A percentile compares a stretch with the other conserved stretches of the same genome.
These are phyloP conservation scores for Scalesia atractyloides DNA, from an alignment of 129 eudicot genomes.

Conservation along the genomic window DNA sequence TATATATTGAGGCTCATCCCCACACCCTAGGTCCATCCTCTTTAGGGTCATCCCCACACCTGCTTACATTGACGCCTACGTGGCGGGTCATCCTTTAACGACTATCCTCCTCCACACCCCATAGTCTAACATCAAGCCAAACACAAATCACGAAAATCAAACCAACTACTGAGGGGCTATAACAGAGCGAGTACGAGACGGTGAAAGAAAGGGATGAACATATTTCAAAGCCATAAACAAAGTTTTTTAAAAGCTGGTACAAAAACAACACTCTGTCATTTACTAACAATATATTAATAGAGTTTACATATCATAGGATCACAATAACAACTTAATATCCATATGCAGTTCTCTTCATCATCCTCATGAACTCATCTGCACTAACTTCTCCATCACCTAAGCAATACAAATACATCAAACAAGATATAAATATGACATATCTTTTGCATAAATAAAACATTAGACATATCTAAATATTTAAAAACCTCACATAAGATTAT, in stretches of 20 bases:
- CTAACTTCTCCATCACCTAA: conserved; percentile 89
- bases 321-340: conserved; percentile 44
- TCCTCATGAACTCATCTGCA: conserved; percentile 82
- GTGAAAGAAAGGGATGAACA: not conserved
- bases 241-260: not conserved
- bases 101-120: too few relatives aligned
- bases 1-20: too few relatives aligned
- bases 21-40: too few relatives aligned
- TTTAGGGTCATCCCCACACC: too few relatives aligned
- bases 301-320: conserved; percentile 12
- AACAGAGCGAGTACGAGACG: too few relatives aligned
- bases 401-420: conserved; percentile 12
- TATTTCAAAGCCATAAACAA: not conserved
- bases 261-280: not conserved
- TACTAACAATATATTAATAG: not conserved
- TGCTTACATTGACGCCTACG: too few relatives aligned
- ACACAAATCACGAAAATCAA: too few relatives aligned
- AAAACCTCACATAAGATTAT: not conserved
- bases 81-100: too few relatives aligned
- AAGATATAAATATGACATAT: not conserved
- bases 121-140: too few relatives aligned
- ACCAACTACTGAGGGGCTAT: too few relatives aligned
- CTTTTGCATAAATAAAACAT: not conserved
- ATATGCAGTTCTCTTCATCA: conserved; percentile 88
- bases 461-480: not conserved